Percentiles rank a stretch among this genome's conserved stretches.
These are phyloP conservation scores for Pleurotus djamor DNA, from an alignment of 768 basidiomycete species.

Conservation along the genomic window DNA sequence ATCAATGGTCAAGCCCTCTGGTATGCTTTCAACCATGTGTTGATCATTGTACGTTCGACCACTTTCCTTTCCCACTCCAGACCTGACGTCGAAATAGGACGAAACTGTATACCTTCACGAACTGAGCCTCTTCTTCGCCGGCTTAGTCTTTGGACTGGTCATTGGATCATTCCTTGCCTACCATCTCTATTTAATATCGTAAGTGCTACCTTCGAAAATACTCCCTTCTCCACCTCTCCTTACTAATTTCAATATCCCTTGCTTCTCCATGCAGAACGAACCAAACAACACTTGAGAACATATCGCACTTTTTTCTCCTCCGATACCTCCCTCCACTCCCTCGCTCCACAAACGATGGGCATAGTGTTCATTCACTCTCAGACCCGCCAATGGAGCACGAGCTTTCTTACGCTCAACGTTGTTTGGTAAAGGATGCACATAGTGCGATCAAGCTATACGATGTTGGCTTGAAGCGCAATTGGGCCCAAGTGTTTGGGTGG, in stretches of 20 bases:
- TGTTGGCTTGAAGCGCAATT: constrained; percentile 71
- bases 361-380: constrained; percentile 46
- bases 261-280: constrained; percentile 53
- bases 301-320: constrained; percentile 74
- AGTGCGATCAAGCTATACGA: constrained; percentile 63
- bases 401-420: constrained; percentile 61
- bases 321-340: constrained; percentile 68
- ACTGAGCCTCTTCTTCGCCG: constrained; percentile 59
- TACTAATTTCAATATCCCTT: not conserved
- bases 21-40: constrained; percentile 66
- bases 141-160: constrained; percentile 57
- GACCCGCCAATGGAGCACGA: constrained; percentile 74
- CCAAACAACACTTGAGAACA: constrained; percentile 80
- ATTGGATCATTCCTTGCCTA: constrained; percentile 77
- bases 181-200: constrained; percentile 77
- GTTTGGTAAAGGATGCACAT: constrained; percentile 64
- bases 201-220: too few species aligned
- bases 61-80: not conserved
- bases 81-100: constrained; percentile 37
- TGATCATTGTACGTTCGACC: constrained; percentile 48
- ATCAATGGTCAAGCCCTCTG: constrained; percentile 53
- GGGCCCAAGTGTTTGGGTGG: constrained; percentile 68
- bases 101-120: constrained; percentile 69
- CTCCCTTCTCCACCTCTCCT: not conserved
- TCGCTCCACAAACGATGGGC: constrained; percentile 13